phyloP scores from a whole-genome alignment of 176 grass and related monocot genomes.

The Saccharum officinarum region DNA sequence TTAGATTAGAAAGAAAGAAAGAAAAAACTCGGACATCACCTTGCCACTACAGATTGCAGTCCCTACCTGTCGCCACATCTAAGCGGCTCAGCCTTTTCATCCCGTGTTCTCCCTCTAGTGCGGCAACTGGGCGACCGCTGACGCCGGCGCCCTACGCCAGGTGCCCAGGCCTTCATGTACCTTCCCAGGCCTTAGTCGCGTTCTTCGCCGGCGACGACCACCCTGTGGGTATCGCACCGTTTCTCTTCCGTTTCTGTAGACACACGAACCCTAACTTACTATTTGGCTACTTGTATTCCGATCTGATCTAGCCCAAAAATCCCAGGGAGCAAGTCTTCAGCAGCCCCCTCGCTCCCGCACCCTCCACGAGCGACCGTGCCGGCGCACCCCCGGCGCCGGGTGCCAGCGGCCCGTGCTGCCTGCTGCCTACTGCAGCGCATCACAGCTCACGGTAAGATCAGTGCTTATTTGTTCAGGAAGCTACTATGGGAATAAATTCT shows the following conservation, averaged over 20 bases:
- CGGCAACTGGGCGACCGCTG: neutral
- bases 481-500: neutral
- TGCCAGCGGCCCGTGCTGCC: neutral
- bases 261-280: neutral
- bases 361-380: no score
- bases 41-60: no score
- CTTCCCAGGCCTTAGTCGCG: neutral
- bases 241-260: neutral
- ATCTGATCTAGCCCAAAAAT: neutral
- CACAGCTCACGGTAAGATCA: neutral
- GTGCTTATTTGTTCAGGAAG: neutral
- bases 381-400: no score
- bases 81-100: no score
- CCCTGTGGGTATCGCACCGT: neutral
- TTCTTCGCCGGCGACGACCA: neutral
- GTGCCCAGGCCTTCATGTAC: neutral
- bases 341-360: no score
- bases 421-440: no score
- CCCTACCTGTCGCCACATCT: no score
- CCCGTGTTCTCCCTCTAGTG: neutral
- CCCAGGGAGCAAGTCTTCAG: no score
- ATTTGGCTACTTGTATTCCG: neutral
- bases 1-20: no score
- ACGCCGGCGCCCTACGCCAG: no score
- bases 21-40: no score